phyloP scores from a whole-genome alignment of 495 filamentous ascomycete genomes.

The Choiromyces venosus region DNA sequence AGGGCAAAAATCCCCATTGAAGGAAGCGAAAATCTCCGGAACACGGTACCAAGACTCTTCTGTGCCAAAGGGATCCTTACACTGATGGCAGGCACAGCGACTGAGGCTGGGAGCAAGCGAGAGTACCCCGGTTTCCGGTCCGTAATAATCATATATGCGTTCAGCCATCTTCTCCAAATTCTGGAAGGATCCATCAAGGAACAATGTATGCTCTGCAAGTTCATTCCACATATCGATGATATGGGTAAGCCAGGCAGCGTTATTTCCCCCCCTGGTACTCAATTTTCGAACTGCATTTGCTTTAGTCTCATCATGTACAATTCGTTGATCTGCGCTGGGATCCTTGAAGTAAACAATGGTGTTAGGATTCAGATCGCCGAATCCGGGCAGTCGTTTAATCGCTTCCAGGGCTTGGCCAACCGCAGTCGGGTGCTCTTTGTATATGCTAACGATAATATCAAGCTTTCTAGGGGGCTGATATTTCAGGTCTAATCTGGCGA shows the following conservation, averaged over 20 bases:
- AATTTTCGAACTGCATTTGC: slow-evolving; percentile 41
- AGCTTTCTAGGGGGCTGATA: slow-evolving; percentile 35
- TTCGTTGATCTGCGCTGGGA: slow-evolving; percentile 22
- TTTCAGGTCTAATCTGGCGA: slow-evolving; percentile 20
- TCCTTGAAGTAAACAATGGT: slow-evolving; percentile 46
- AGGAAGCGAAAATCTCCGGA: slow-evolving; percentile 37
- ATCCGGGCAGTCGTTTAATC: slow-evolving; percentile 28
- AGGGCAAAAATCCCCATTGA: slow-evolving; percentile 26
- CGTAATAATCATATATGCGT: slow-evolving; percentile 45
- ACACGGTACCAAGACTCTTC: slow-evolving; percentile 40
- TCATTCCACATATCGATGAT: slow-evolving; percentile 46
- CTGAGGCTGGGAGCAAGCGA: slow-evolving; percentile 42
- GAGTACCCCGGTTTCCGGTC: slow-evolving; percentile 45
- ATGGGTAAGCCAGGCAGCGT: slow-evolving; percentile 48
- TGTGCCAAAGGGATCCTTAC: slow-evolving; percentile 45
- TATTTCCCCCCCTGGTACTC: slow-evolving; percentile 45
- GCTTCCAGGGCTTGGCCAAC: slow-evolving; percentile 29
- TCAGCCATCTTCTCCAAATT: slow-evolving; percentile 42
- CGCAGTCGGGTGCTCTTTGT: slow-evolving; percentile 40
- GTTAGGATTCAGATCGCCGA: slow-evolving; percentile 31
- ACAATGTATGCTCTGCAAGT: slow-evolving; percentile 49
- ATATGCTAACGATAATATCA: slow-evolving; percentile 46
- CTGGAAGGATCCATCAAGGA: slow-evolving; percentile 48
- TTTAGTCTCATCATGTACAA: slow-evolving; percentile 35
- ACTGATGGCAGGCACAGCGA: slow-evolving; percentile 42